Base-by-base conservation (phyloP, 75 land plant species). In the Cunninghamia lanceolata region DNA sequence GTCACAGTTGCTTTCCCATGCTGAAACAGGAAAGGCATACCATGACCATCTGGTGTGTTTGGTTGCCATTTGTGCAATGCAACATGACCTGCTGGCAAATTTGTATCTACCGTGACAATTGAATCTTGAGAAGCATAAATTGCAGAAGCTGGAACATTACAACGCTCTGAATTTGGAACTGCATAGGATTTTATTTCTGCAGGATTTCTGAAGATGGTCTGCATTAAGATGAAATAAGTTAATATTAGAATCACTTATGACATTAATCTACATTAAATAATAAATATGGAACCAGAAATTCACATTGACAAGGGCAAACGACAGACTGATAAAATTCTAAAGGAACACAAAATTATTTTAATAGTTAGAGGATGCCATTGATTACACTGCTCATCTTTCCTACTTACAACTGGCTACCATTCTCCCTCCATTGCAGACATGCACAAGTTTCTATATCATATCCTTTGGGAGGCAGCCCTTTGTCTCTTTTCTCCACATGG, bases 11-110 rank as follows among this genome's bases (percentile, higher is more conserved):
- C 76, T 90, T 93, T 95, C 7, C 97, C 99, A 91, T 95, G 99
- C 73, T 97, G 96, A 92, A 98, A 98, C 10, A 91, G 91, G 77
- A 98, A 98, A 56, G 99, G 99, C 52, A 89, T 86, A n/a, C 99
- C 99, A 53, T 93, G 93, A 54, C 97, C 97, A 91, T 97, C 99
- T 42, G 99, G 99, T 34, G 97, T 97, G 85, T 97, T 98, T 80
- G 99, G 97, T 84, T 98, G 99, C 99, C 99, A 98, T 84, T 90
- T 95, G 88, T 98, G 99, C 70, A 90, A 87, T 73, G 97, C 99
- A 42, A 98, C 87, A 89, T 89, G 91, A 70, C 95, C 95, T 14
- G 95, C 90, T 43, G 99, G 99, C 59, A 93, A 94, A 87, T 92
- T 90, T 75, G 85, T 86, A 85, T 94, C 95, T 19, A 94, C 92